Evolutionary conservation across 352 stramenopile species (phyloP), one percentile per base, ranked within the genome.

Genomic region (Phytopythium kandeliae): DNA sequence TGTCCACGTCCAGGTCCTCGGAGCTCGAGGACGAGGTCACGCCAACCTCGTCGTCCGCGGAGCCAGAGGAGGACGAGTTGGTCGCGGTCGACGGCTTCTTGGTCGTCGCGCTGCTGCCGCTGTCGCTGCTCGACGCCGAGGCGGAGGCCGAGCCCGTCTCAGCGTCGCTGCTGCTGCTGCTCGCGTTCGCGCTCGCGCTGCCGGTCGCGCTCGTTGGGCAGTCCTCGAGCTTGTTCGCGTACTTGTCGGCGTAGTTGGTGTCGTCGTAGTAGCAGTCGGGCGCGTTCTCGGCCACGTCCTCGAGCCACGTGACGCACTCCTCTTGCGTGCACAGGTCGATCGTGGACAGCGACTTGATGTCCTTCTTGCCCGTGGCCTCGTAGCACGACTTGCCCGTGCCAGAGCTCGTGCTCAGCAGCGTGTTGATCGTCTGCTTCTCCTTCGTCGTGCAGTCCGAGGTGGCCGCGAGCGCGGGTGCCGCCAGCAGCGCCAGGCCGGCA

Each of bases 181-280:
- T 31, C 31, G 31, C 11, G 7, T n/a, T n/a, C n/a, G n/a, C n/a
- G n/a, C n/a, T n/a, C n/a, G n/a, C 34, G 33, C 16, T 42, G 34
- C 33, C 26, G 31, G 6, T 30, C 44, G 40, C 57, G 17, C 31
- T 31, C 31, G 31, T 16, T 2, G 46, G 47, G 47, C 78, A 89
- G 44, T 84, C 74, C 21, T 63, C 61, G 26, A 54, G 62, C 56
- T 87, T 89, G 21, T 58, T 45, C 28, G 43, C 46, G 55, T 75
- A 89, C 38, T 57, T 38, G 13, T 44, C 57, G 24, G 65, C 64
- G 58, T 81, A 86, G 65, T 88, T 85, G 49, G 60, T 74, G 57
- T 74, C 73, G 48, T 85, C 76, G 53, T 79, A 88, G 51, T 83
- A 67, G 67, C 69, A 87, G 56, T 80, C 51, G 0, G 78, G 78